Conservation (phyloP, 192 early-diverging fungal genomes). For the Coemansia sp. region DNA sequence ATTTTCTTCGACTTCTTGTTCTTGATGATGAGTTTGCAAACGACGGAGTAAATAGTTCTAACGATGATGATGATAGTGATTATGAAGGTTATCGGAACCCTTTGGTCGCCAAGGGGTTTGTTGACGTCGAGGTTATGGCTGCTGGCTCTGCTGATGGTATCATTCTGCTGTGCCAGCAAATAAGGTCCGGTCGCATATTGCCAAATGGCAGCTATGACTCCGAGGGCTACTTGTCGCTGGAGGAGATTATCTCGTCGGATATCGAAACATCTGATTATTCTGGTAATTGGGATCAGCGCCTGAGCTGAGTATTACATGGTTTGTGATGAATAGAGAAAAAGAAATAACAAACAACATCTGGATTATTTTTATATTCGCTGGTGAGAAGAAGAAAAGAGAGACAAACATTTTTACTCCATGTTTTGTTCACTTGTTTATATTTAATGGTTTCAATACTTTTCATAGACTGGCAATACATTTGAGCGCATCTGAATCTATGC, state of each 20-base stretch:
- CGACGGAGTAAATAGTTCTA: too few relatives aligned
- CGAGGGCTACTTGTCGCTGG: constrained; percentile 32
- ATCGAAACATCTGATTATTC: constrained; percentile 23
- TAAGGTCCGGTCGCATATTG: not conserved
- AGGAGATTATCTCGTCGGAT: constrained; percentile 43
- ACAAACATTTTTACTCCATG: not conserved
- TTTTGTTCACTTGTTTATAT: too few relatives aligned
- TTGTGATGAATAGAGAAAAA: too few relatives aligned
- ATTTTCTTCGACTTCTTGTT: not conserved
- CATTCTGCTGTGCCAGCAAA: constrained; percentile 31
- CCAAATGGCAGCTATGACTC: not conserved
- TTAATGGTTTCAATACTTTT: too few relatives aligned
- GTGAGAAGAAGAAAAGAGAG: not conserved
- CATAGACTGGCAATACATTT: too few relatives aligned
- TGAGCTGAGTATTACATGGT: not conserved
- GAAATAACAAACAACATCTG: too few relatives aligned
- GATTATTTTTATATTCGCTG: not conserved
- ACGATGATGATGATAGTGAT: not conserved
- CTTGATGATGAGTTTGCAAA: not conserved
- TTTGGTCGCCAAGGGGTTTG: not conserved
- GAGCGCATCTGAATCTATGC: too few relatives aligned
- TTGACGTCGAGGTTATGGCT: constrained; percentile 28
- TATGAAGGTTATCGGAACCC: not conserved
- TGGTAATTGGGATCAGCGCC: not conserved
- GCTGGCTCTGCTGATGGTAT: constrained; percentile 31